These are phyloP conservation scores for Logfia minima DNA, from an alignment of 129 eudicot species.

Conservation along the genomic window DNA sequence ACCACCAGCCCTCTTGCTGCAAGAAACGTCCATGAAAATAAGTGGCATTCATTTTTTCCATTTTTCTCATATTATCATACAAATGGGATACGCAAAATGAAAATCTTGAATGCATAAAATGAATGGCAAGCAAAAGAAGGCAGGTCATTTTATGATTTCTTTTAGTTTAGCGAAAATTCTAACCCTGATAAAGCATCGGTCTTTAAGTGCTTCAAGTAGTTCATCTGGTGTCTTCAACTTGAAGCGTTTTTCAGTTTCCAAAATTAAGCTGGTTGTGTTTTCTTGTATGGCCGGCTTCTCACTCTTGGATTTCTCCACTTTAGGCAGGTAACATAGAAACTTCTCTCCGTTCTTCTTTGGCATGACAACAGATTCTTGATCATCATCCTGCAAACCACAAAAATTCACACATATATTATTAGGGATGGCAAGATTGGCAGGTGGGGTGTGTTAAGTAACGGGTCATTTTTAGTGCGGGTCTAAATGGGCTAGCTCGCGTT, in stretches of 20 bases:
- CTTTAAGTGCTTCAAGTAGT: conserved; percentile 83
- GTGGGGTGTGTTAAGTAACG: not conserved
- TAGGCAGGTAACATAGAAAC: conserved; percentile 74
- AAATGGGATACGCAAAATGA: not conserved
- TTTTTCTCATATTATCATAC: conserved; percentile 4
- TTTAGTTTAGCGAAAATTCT: conserved; percentile 12
- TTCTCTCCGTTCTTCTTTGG: conserved; percentile 78
- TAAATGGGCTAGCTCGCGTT: not conserved
- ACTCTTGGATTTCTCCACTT: conserved; percentile 68
- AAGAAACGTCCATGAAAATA: conserved; percentile 11
- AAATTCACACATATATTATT: not conserved
- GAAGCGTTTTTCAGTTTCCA: conserved; percentile 75
- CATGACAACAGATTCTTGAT: conserved; percentile 83
- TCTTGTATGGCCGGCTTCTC: conserved; percentile 62
- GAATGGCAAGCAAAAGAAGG: not conserved
- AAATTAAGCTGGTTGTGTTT: conserved; percentile 73
- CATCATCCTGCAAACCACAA: conserved; percentile 62
- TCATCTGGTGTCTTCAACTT: conserved; percentile 95
- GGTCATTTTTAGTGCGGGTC: not conserved
- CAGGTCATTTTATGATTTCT: not conserved
- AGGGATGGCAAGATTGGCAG: not conserved
- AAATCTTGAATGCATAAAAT: not conserved
- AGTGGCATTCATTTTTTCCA: not conserved
- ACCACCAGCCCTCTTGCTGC: conserved; percentile 99
- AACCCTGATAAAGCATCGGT: conserved; percentile 78